Percentiles rank a stretch among this genome's conserved stretches.
Evolutionary conservation across 2,329 filamentous ascomycete genomes (phyloP).

Genomic region (Neospermospora avenae): DNA sequence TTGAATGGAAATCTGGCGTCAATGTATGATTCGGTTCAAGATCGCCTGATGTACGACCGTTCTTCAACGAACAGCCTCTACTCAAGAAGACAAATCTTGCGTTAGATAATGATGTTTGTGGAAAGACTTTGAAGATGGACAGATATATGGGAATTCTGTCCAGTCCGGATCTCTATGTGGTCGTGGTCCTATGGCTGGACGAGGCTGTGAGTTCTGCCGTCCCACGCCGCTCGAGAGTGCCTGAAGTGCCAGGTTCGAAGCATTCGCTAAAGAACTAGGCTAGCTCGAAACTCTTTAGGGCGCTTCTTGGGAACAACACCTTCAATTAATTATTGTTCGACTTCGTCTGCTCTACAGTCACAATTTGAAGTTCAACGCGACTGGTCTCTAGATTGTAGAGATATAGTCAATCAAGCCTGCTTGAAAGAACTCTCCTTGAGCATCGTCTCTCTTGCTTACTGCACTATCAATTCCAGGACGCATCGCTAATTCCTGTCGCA

Average conservation of each 20-base stretch:
- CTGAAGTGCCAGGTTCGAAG: neutral
- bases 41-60: neutral
- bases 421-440: neutral
- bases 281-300: neutral
- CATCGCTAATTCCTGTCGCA: neutral
- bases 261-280: neutral
- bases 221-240: neutral
- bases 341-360: neutral
- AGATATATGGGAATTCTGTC: neutral
- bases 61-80: neutral
- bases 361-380: neutral
- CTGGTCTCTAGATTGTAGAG: neutral
- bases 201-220: neutral
- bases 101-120: neutral
- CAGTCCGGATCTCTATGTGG: conserved; percentile 1
- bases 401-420: neutral
- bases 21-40: neutral
- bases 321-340: neutral
- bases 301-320: neutral
- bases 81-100: neutral
- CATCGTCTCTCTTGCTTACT: neutral
- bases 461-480: neutral
- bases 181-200: neutral
- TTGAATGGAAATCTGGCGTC: neutral
- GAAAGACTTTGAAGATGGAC: neutral